These are phyloP conservation scores for Rosa hybrid DNA, from an alignment of 331 rosid species.

Conservation along the genomic window DNA sequence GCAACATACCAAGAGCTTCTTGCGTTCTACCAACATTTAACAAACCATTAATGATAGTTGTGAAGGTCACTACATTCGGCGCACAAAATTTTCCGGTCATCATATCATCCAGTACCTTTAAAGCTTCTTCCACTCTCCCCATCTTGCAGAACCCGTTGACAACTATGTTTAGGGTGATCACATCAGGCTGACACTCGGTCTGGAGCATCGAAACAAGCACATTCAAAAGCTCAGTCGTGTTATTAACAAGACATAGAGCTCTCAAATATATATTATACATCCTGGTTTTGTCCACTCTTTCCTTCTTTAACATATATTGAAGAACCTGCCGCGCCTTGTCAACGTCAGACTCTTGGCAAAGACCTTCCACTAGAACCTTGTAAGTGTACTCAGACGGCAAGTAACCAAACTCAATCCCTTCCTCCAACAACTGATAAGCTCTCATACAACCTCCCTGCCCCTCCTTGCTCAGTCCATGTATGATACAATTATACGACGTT, in stretches of 20 bases:
- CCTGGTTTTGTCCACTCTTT: constrained; percentile 61
- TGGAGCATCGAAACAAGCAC: constrained; percentile 72
- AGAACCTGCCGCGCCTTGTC: constrained; percentile 69
- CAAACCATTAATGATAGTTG: constrained; percentile 67
- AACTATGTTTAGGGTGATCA: constrained; percentile 70
- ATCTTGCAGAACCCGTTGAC: constrained; percentile 79
- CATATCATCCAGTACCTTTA: constrained; percentile 72
- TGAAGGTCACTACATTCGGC: constrained; percentile 78
- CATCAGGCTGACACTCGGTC: constrained; percentile 61
- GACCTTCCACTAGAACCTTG: constrained; percentile 64
- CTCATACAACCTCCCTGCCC: constrained; percentile 80
- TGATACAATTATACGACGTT: constrained; percentile 54
- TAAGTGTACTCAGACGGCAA: constrained; percentile 64
- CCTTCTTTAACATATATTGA: constrained; percentile 51
- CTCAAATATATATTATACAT: constrained; percentile 75
- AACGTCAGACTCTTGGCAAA: constrained; percentile 51
- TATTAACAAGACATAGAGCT: constrained; percentile 65
- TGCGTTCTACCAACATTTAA: constrained; percentile 53
- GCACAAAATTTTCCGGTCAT: constrained; percentile 59
- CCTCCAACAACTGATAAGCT: constrained; percentile 74
- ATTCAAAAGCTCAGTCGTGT: constrained; percentile 73
- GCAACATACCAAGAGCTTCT: constrained; percentile 58
- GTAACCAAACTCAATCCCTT: constrained; percentile 67
- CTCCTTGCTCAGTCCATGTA: constrained; percentile 81
- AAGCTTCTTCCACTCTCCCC: constrained; percentile 77